Base-by-base conservation (phyloP, 345 rosid species). In the Corchorus capsularis region DNA sequence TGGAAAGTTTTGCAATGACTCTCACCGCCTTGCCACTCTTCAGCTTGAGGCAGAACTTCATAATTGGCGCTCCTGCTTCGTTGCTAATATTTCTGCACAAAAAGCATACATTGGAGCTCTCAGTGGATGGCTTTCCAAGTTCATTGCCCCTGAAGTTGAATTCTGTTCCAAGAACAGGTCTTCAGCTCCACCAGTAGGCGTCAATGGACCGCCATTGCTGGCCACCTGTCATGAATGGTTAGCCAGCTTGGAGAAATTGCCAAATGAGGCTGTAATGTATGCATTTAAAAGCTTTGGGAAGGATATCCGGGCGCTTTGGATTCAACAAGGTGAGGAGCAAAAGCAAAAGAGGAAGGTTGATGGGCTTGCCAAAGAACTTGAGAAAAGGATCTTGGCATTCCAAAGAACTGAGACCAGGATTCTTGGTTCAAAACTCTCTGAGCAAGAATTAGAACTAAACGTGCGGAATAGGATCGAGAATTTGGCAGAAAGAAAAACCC, bases 91-190 rank as follows among this genome's bases (percentile, higher is more conserved):
- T 7, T 39, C 87, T 53, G 53, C 83, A 8, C 88, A 83, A 62
- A 85, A 80, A 72, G 71, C 82, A 45, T 87, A 87, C 63, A 76
- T 87, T 63, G 82, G 83, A 78, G 82, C 88, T 15, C 81, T 87
- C n/a, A 14, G 74, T 12, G 74, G 80, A 34, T 87, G 90, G 90
- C 72, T 87, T 41, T 78, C 78, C 32, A 75, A 75, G 70, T 82
- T 80, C 79, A 46, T 73, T 75, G 74, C 52, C 65, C 85, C 85
- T 11, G 83, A 86, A 64, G 72, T 73, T 60, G 79, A 82, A 67
- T 75, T 82, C 35, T 75, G 59, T 63, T 71, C 79, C 22, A 63
- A 65, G 43, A 63, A 55, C 43, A 74, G 57, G 75, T 37, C 79
- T 52, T 79, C 69, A 5, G 45, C 35, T n/a, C 69, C 76, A 4